These are phyloP conservation scores for Neodidymelliopsis sp. DNA, from an alignment of 2,329 filamentous ascomycete genomes.

Conservation along the genomic window DNA sequence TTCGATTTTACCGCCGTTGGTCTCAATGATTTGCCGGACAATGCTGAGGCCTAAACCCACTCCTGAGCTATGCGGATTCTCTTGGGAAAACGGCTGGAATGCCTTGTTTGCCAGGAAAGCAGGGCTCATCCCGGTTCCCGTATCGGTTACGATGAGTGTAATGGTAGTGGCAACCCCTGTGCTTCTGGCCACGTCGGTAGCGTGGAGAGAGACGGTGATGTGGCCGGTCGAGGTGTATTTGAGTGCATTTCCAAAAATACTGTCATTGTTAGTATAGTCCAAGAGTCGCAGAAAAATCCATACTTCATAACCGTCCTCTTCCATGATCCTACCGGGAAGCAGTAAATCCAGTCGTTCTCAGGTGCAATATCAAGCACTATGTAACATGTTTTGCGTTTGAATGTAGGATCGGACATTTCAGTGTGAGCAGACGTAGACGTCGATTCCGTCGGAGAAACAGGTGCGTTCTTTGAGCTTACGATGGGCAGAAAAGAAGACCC, in stretches of 20 bases:
- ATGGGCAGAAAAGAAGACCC: slow-evolving; percentile 45
- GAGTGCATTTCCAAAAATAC: slow-evolving; percentile 46
- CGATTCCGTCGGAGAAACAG: slow-evolving; percentile 14
- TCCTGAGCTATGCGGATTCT: slow-evolving; percentile 34
- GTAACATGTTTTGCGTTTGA: slow-evolving; percentile 31
- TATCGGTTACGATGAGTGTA: slow-evolving; percentile 48
- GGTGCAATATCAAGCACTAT: slow-evolving; percentile 37
- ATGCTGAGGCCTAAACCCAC: slow-evolving; percentile 42
- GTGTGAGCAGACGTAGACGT: slow-evolving; percentile 3
- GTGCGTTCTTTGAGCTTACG: slow-evolving; percentile 14
- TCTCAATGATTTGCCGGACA: slow-evolving; percentile 39
- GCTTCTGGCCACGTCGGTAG: slow-evolving; percentile 3
- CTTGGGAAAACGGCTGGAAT: slow-evolving; percentile 48
- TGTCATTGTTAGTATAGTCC: background rate
- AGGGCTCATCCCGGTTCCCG: slow-evolving; percentile 45
- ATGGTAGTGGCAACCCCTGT: slow-evolving; percentile 21
- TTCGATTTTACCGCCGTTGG: slow-evolving; percentile 39
- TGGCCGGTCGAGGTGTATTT: slow-evolving; percentile 46
- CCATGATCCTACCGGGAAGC: slow-evolving; percentile 49
- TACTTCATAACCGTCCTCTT: slow-evolving; percentile 46
- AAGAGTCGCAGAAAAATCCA: background rate
- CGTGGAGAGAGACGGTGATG: slow-evolving; percentile 37
- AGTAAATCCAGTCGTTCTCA: slow-evolving; percentile 52
- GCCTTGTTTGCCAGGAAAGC: slow-evolving; percentile 41
- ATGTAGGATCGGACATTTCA: background rate